These are phyloP conservation scores for Cladophialophora exuberans DNA, from an alignment of 2,329 filamentous ascomycete species.

Conservation along the genomic window DNA sequence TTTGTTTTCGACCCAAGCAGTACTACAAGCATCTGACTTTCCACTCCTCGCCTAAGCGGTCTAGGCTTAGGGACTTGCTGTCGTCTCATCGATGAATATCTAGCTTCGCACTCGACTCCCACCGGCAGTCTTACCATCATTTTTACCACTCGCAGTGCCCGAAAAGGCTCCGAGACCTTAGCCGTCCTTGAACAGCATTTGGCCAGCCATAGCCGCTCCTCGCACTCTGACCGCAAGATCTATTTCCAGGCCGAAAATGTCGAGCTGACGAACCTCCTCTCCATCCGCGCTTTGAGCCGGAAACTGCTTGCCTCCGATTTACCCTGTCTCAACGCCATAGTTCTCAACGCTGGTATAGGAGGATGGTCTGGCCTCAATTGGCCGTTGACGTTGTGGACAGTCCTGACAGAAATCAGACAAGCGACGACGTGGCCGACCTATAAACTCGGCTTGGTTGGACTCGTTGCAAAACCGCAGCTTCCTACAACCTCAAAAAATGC, in stretches of 20 bases:
- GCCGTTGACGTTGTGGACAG: constrained; percentile 58
- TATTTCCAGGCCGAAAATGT: constrained; percentile 60
- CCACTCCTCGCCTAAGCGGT: constrained; percentile 61
- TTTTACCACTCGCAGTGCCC: constrained; percentile 75
- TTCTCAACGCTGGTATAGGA: constrained; percentile 88
- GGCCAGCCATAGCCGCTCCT: constrained; percentile 46
- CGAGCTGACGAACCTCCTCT: constrained; percentile 60
- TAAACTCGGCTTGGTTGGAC: constrained; percentile 67
- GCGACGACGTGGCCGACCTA: constrained; percentile 76
- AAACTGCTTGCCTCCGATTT: constrained; percentile 53
- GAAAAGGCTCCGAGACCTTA: constrained; percentile 76
- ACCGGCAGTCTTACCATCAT: constrained; percentile 74
- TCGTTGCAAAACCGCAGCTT: constrained; percentile 59
- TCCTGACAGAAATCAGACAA: constrained; percentile 67
- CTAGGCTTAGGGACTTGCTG: constrained; percentile 83
- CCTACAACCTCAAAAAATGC: constrained; percentile 27
- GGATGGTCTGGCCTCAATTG: constrained; percentile 83
- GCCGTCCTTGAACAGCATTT: constrained; percentile 66
- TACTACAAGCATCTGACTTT: constrained; percentile 35
- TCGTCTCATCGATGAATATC: constrained; percentile 88
- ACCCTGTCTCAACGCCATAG: constrained; percentile 74
- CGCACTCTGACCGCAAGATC: constrained; percentile 47
- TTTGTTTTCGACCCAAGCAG: background rate
- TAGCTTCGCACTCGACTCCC: constrained; percentile 51
- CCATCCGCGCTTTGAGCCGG: constrained; percentile 58